Base-by-base conservation (phyloP, 306 rosid genomes). In the Quercus dentata region DNA sequence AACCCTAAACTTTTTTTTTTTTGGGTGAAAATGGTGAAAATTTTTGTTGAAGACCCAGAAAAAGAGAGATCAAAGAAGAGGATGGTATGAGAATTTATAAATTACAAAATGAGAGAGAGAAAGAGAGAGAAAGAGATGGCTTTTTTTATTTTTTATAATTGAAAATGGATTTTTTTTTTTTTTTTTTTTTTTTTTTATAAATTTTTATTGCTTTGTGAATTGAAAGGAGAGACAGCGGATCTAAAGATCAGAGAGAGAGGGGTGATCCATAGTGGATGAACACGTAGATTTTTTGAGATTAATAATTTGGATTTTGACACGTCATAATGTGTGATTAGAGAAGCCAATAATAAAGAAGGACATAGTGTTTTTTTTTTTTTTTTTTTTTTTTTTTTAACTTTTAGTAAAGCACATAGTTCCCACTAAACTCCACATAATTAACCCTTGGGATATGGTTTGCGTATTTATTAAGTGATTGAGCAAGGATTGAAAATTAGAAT, bases 11-110 rank as follows among this genome's bases (percentile, higher is more conserved):
- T 70, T 73, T 61, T 13, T 79, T n/a, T 79, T 17, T 70, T 4
- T 38, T 1, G 28, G 28, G 67, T 18, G 73, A 54, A 80, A 57
- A 76, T 74, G 44, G 78, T 6, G 35, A 23, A 6, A 80, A 81
- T 70, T 54, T 68, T 30, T 52, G 85, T 76, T 57, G 79, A 72
- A 82, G 73, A 86, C 20, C 83, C 74, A 71, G 82, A 49, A 71
- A 71, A 38, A 61, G 31, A 76, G 58, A 76, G 71, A 78, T 76
- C 76, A 73, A 70, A 62, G 58, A 51, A 2, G 78, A 25, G 75
- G 76, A 79, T 70, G 84, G 55, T 79, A 57, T 25, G 69, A 73
- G 75, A 82, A 79, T 81, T 73, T 84, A 82, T 81, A 87, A 58
- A 68, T 44, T 61, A 64, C 74, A 79, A 17, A 4, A 17, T 2